Evolutionary conservation across 176 grass and related monocot species (phyloP).

Genomic region (Carex pumila): DNA sequence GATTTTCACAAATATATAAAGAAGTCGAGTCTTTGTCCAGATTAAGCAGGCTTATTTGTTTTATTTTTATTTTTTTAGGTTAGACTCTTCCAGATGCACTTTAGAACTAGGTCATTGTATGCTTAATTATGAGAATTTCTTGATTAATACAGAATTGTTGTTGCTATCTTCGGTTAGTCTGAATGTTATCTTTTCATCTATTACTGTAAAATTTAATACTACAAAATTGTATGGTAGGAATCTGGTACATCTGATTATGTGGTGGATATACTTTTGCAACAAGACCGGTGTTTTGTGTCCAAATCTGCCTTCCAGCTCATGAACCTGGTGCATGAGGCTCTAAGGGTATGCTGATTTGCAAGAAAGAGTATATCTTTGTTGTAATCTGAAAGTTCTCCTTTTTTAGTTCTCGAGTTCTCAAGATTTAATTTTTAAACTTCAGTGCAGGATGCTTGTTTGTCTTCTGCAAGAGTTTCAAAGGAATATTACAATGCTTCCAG

Average conservation of each 20-base stretch:
- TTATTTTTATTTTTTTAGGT: not conserved
- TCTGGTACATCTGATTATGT: conserved; percentile 40
- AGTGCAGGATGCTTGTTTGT: conserved; percentile 96
- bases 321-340: conserved; percentile 74
- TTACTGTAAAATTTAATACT: conserved; percentile 20
- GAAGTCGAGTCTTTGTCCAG: not conserved
- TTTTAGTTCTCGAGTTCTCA: conserved; percentile 10
- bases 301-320: conserved; percentile 69
- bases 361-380: conserved; percentile 4
- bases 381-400: not conserved
- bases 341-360: conserved; percentile 59
- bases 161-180: not conserved
- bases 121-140: not conserved
- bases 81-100: not conserved
- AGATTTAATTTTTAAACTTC: conserved; percentile 56
- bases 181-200: conserved; percentile 17
- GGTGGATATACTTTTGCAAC: conserved; percentile 83
- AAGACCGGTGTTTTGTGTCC: conserved; percentile 67
- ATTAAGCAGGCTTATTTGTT: not conserved
- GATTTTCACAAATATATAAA: not conserved
- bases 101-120: not conserved
- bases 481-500: conserved; percentile 85
- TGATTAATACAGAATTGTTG: not conserved
- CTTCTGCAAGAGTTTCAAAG: conserved; percentile 80
- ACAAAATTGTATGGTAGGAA: conserved; percentile 29